Evolutionary conservation across 768 basidiomycete genomes (phyloP).

Genomic region (Tulasnella sp.): DNA sequence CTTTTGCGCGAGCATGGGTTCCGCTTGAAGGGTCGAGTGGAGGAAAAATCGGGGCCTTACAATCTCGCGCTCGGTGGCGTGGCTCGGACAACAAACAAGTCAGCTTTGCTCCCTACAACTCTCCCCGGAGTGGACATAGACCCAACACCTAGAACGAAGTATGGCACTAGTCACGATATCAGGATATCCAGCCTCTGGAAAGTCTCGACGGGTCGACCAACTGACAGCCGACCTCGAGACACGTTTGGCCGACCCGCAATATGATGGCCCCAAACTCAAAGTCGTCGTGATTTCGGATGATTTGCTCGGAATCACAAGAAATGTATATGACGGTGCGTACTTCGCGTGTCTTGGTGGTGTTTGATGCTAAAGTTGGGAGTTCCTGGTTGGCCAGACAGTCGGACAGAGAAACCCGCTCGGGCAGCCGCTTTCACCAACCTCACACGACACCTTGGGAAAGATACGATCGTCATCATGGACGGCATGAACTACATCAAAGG

Average conservation of each 20-base stretch:
- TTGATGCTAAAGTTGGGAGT: slow-evolving; percentile 1
- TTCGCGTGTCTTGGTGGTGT: not conserved
- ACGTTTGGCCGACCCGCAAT: slow-evolving; percentile 37
- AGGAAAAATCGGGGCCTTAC: too few species aligned
- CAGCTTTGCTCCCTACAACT: too few species aligned
- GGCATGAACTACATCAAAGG: slow-evolving; percentile 97
- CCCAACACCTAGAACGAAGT: too few species aligned
- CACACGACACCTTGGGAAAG: slow-evolving; percentile 54
- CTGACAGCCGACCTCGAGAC: slow-evolving; percentile 45
- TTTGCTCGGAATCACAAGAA: slow-evolving; percentile 45
- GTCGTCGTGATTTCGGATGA: slow-evolving; percentile 59
- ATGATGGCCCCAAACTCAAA: slow-evolving; percentile 40
- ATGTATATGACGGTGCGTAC: slow-evolving; percentile 59
- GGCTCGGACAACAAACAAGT: not conserved
- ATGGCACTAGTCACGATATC: slow-evolving; percentile 92
- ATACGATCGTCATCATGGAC: slow-evolving; percentile 80
- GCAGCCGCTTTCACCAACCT: slow-evolving; percentile 72
- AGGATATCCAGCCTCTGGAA: slow-evolving; percentile 82
- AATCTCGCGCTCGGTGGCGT: too few species aligned
- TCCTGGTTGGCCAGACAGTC: slow-evolving; percentile 41
- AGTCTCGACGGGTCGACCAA: slow-evolving; percentile 58
- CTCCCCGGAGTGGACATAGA: too few species aligned
- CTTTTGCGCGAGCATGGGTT: too few species aligned
- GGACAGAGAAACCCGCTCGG: slow-evolving; percentile 79
- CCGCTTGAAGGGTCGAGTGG: too few species aligned